Conservation (phyloP, 768 basidiomycete genomes). For the Termitomyces sp. region DNA sequence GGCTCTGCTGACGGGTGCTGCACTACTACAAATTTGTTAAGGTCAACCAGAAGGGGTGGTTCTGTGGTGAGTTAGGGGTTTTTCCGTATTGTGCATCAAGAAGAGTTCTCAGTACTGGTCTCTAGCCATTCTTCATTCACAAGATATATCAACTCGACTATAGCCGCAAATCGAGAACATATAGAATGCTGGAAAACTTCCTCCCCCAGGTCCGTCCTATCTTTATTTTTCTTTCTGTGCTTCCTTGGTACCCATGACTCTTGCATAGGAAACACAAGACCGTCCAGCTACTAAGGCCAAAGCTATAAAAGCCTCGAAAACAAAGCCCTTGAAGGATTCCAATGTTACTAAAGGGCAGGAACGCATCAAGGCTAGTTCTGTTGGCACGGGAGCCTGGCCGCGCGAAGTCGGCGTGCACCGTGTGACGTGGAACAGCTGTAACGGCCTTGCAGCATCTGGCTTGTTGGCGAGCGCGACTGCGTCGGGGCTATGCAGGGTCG, state of each 20-base stretch:
- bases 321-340: conserved; percentile 27
- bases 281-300: conserved; percentile 32
- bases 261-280: conserved; percentile 17
- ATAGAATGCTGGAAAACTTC: conserved; percentile 85
- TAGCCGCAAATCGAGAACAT: conserved; percentile 66
- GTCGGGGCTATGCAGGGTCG: conserved; percentile 82
- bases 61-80: conserved; percentile 48
- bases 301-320: conserved; percentile 40
- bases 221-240: background rate
- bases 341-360: conserved; percentile 24
- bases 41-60: conserved; percentile 64
- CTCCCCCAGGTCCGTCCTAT: conserved; percentile 53
- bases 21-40: conserved; percentile 65
- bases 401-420: conserved; percentile 72
- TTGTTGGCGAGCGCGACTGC: conserved; percentile 77
- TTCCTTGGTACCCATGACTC: background rate
- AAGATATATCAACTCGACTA: conserved; percentile 87
- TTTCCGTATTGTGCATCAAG: background rate
- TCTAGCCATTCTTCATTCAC: conserved; percentile 70
- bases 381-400: conserved; percentile 70
- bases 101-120: background rate
- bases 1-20: conserved; percentile 83
- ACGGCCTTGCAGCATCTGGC: conserved; percentile 53
- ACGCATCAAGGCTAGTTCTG: conserved; percentile 20
- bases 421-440: conserved; percentile 75